Evolutionary conservation across 495 filamentous ascomycete species (phyloP).

Genomic region (Aspergillus homomorphus): DNA sequence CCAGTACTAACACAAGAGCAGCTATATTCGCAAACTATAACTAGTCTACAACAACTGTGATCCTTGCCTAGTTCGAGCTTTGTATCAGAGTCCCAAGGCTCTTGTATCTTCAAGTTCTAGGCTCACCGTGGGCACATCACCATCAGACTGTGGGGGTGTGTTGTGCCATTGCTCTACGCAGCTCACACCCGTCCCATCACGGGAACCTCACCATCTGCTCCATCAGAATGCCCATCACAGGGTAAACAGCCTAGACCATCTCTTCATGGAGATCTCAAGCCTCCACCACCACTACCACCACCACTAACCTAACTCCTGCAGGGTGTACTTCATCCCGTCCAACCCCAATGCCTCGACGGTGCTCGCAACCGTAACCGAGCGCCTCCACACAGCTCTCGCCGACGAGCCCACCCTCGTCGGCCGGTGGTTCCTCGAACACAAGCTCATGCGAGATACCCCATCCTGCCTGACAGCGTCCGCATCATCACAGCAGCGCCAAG

Average conservation of each 20-base stretch:
- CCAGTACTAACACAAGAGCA: not conserved
- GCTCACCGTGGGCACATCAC: too few species aligned
- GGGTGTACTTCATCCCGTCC: slow-evolving; percentile 48
- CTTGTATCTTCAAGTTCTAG: not conserved
- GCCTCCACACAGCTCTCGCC: slow-evolving; percentile 37
- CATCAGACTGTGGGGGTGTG: too few species aligned
- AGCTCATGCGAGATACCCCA: slow-evolving; percentile 46
- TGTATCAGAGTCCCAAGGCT: not conserved
- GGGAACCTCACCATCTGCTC: not conserved
- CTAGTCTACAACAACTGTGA: not conserved
- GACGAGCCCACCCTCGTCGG: slow-evolving; percentile 38
- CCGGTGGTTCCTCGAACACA: slow-evolving; percentile 45
- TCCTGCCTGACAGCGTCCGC: slow-evolving; percentile 37
- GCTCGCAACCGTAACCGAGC: slow-evolving; percentile 36
- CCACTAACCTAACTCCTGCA: slow-evolving; percentile 20
- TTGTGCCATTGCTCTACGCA: too few species aligned
- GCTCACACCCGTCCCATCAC: too few species aligned
- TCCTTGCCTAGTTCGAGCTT: not conserved
- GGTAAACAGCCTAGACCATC: slow-evolving; percentile 24
- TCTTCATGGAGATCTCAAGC: too few species aligned
- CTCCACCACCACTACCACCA: not conserved
- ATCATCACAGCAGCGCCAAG: slow-evolving; percentile 22
- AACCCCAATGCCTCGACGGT: slow-evolving; percentile 40
- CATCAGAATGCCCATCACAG: slow-evolving; percentile 32
- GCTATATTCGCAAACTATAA: not conserved